Percentiles rank a stretch among this genome's conserved stretches.
Evolutionary conservation across 768 basidiomycete genomes (phyloP).

Genomic region (Naganishia kalamii): DNA sequence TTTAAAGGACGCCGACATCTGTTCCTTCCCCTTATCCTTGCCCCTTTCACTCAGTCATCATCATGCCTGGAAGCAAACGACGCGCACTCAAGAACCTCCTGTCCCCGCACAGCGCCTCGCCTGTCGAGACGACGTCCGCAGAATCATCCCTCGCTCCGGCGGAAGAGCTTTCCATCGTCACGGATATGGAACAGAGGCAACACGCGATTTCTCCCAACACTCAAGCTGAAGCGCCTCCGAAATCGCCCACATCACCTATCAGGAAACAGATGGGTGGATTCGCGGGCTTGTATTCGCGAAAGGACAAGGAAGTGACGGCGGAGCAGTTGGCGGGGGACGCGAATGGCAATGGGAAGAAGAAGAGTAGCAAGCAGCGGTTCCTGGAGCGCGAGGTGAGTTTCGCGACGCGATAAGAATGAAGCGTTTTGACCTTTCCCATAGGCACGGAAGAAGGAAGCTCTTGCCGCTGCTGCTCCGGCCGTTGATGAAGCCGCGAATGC

Average conservation of each 20-base stretch:
- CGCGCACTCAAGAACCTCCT: slow-evolving; percentile 43
- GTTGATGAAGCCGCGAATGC: slow-evolving; percentile 39
- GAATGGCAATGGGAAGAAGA: slow-evolving; percentile 36
- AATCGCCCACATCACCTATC: not conserved
- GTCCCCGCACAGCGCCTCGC: slow-evolving; percentile 23
- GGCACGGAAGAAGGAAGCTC: slow-evolving; percentile 44
- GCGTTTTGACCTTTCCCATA: slow-evolving; percentile 9
- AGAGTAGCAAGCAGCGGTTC: slow-evolving; percentile 44
- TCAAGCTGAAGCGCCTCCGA: slow-evolving; percentile 1
- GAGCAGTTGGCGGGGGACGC: slow-evolving; percentile 25
- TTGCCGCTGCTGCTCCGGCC: slow-evolving; percentile 38
- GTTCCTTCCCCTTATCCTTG: too few relatives aligned
- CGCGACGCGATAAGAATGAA: not conserved
- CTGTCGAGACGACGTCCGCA: not conserved
- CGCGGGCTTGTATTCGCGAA: not conserved
- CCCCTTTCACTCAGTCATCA: not conserved
- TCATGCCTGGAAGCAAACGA: slow-evolving; percentile 45
- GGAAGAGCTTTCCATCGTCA: slow-evolving; percentile 4
- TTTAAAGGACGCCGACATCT: too few relatives aligned
- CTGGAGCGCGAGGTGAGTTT: slow-evolving; percentile 44
- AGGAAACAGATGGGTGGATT: not conserved
- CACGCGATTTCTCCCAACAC: slow-evolving; percentile 13
- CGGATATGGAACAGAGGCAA: slow-evolving; percentile 16
- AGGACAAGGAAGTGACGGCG: slow-evolving; percentile 11
- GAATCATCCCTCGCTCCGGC: slow-evolving; percentile 8